These are phyloP conservation scores for Pythium oligandrum DNA, from an alignment of 352 stramenopile genomes.

Conservation along the genomic window DNA sequence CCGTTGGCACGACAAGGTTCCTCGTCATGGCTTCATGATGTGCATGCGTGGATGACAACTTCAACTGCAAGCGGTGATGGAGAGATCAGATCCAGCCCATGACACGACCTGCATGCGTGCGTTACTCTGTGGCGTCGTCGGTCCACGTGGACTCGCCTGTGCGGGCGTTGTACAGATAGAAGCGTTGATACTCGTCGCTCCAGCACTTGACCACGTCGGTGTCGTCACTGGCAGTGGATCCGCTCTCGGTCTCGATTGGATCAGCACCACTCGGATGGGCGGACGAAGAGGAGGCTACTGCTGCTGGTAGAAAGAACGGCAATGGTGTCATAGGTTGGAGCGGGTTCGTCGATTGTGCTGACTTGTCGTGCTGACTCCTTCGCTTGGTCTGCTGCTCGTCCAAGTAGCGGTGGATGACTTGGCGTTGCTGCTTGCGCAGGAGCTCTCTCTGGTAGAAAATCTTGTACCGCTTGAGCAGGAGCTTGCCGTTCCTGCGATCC, in stretches of 20 bases:
- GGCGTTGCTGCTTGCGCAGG: conserved; percentile 37
- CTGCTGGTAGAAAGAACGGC: neutral
- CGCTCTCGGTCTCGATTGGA: neutral
- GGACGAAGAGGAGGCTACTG: neutral
- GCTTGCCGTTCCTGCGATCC: conserved; percentile 27
- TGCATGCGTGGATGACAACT: neutral
- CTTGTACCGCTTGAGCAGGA: conserved; percentile 38
- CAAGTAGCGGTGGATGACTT: conserved; percentile 50
- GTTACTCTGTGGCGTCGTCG: neutral
- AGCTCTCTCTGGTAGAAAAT: conserved; percentile 45
- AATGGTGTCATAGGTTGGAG: no score
- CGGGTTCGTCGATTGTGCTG: neutral
- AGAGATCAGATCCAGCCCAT: neutral
- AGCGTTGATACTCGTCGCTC: conserved; percentile 55
- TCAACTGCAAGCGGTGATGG: neutral
- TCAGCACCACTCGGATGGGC: neutral
- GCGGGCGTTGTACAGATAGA: conserved; percentile 40
- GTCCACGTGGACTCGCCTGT: conserved; percentile 41
- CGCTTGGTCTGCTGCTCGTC: conserved; percentile 32
- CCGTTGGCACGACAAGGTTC: neutral
- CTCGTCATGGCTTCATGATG: neutral
- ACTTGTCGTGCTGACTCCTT: conserved; percentile 2
- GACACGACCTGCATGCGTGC: neutral
- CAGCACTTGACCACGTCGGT: conserved; percentile 36
- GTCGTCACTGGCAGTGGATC: conserved; percentile 4